These are phyloP conservation scores for Aspergillus jensenii DNA, from an alignment of 2,329 filamentous ascomycete species.

Conservation along the genomic window DNA sequence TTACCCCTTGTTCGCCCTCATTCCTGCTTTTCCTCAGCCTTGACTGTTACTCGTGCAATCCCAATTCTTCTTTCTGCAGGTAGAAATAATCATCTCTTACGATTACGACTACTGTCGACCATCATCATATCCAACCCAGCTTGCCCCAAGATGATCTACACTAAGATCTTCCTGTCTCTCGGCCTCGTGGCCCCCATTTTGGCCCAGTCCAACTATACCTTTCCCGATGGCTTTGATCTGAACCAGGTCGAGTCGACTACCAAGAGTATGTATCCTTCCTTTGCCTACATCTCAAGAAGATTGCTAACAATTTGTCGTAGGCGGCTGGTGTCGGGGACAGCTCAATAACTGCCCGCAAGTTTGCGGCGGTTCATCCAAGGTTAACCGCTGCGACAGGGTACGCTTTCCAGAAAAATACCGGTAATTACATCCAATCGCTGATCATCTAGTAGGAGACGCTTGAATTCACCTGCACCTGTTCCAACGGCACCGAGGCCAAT, in stretches of 20 bases:
- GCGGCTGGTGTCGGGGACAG: conserved; percentile 59
- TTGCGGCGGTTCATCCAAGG: conserved; percentile 52
- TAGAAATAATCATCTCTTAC: conserved; percentile 1
- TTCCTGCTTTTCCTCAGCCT: conserved; percentile 1
- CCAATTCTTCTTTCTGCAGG: conserved; percentile 6
- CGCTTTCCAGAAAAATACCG: conserved; percentile 25
- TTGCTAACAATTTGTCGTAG: conserved; percentile 27
- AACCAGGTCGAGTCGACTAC: conserved; percentile 3
- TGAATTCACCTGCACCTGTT: conserved; percentile 58
- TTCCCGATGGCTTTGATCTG: conserved; percentile 11
- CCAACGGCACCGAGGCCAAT: conserved; percentile 55
- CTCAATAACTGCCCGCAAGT: conserved; percentile 60
- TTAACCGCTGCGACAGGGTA: conserved; percentile 60
- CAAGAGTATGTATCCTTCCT: conserved; percentile 1
- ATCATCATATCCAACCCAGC: neutral
- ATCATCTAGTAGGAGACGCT: conserved; percentile 45
- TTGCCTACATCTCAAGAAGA: neutral
- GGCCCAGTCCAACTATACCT: conserved; percentile 13
- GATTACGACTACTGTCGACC: neutral
- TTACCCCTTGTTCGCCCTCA: neutral
- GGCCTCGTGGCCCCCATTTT: conserved; percentile 8
- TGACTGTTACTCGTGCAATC: neutral
- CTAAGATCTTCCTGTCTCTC: conserved; percentile 4
- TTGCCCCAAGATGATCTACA: conserved; percentile 6
- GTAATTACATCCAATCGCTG: neutral